Evolutionary conservation across 306 rosid genomes (phyloP), one percentile per base, ranked within the genome.

Genomic region (Castanea mollissima): DNA sequence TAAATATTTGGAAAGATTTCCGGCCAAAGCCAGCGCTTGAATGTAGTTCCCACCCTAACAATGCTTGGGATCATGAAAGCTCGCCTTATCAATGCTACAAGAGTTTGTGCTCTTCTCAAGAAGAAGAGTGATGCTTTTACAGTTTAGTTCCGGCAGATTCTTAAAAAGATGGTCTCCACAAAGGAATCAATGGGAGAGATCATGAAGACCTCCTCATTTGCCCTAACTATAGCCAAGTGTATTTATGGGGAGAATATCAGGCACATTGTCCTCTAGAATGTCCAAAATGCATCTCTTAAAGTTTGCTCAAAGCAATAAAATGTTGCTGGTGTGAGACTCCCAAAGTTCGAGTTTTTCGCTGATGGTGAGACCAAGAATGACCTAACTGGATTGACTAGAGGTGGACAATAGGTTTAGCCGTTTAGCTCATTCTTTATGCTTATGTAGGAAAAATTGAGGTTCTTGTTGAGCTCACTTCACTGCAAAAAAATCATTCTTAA

Each of bases 61-160:
- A 85, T 87, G 97, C 94, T 94, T 68, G 97, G 97, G 31, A 86
- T 85, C 52, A 69, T 92, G 88, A 94, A 94, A 78, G 94, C 97
- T 16, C 97, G 94, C 58, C 84, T 94, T 55, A 77, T 94, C 0
- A 97, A 97, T 44, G 97, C 98, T 1, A 94, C 98, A 3, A 86
- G 94, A 74, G 98, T 97, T 20, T 97, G 92, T 67, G 98, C 98
- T 29, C 93, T 94, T 64, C 93, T 92, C 46, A 94, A 92, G 97
- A 94, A 94, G 88, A 94, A 94, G 91, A 91, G 98, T 64, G 98
- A 94, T 70, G 98, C 97, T 63, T 77, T 94, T 79, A 94, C 98
- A 3, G 97, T 88, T 25, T 97, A 94, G 76, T 94, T 94, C 41
- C 90, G 97, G 29, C 88, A 85, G 83, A 92, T 94, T 84, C 92